Evolutionary conservation across 2,329 filamentous ascomycete species (phyloP).

Genomic region (Aureobasidium lini): DNA sequence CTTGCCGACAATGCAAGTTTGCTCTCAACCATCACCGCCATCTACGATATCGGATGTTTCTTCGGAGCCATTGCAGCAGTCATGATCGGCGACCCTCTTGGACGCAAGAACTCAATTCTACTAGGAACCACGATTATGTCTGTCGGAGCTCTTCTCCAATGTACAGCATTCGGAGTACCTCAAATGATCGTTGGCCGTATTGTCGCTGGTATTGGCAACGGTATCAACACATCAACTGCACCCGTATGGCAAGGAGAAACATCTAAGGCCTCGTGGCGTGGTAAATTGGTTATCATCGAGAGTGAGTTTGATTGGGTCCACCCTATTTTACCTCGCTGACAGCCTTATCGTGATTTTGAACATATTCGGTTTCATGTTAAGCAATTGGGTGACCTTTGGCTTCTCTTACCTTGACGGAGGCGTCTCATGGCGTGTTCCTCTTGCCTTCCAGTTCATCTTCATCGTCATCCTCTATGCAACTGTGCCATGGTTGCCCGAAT

Average conservation of each 20-base stretch:
- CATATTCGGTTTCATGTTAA: slow-evolving; percentile 42
- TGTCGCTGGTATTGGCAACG: slow-evolving; percentile 43
- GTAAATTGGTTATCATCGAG: slow-evolving; percentile 28
- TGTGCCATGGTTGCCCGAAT: slow-evolving; percentile 41
- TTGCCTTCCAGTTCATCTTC: slow-evolving; percentile 45
- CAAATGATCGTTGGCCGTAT: slow-evolving; percentile 47
- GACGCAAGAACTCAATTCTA: slow-evolving; percentile 42
- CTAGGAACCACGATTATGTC: slow-evolving; percentile 43
- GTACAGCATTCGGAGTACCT: slow-evolving; percentile 36
- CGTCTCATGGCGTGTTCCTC: slow-evolving; percentile 39
- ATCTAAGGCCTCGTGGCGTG: slow-evolving; percentile 34
- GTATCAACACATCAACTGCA: slow-evolving; percentile 42
- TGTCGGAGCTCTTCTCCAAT: slow-evolving; percentile 43
- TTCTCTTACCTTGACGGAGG: slow-evolving; percentile 39
- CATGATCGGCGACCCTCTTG: slow-evolving; percentile 41
- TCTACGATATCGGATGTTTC: slow-evolving; percentile 55
- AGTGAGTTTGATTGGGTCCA: background rate
- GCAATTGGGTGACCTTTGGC: slow-evolving; percentile 31
- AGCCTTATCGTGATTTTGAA: slow-evolving; percentile 36
- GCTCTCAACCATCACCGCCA: slow-evolving; percentile 43
- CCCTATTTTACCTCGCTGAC: slow-evolving; percentile 12
- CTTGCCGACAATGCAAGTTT: slow-evolving; percentile 27
- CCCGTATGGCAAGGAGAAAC: slow-evolving; percentile 48
- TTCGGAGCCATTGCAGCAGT: slow-evolving; percentile 49
- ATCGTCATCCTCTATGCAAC: slow-evolving; percentile 39